Base-by-base conservation (phyloP, 106 monocot species). In the Phalaenopsis equestris region DNA sequence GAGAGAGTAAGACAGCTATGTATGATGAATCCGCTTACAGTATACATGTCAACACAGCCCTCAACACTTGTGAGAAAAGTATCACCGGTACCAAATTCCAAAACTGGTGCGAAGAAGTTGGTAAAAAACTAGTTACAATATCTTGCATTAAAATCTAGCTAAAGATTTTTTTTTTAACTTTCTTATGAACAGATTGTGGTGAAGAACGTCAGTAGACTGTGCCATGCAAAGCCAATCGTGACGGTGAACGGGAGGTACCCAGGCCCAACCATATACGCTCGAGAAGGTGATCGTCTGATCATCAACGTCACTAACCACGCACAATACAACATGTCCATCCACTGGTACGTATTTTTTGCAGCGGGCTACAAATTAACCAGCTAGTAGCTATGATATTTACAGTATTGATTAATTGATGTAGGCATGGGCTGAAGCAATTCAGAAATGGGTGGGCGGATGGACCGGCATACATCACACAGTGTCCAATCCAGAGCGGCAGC, bases 361-460 rank as follows among this genome's bases (percentile, higher is more conserved):
- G 3, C 12, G 48, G 11, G 48, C 48, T 48, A 11, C 48, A 5
- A 45, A 7, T 7, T 48, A 48, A 48, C 11, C 11, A 48, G 11
- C 11, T 0, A 48, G 11, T 11, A 9, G 6, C 7, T 48, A 48
- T 48, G 7, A 11, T 48, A 48, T 48, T 48, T 48, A 48, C 11
- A 7, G 11, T 7, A 9, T 48, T 48, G 11, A 48, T 48, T 48
- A 70, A 72, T 41, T 36, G 38, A 41, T 79, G 64, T 17, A 86
- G 86, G 86, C 86, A 86, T 43, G 86, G 86, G 24, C 8, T 86
- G 79, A 82, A 83, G 79, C 86, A 83, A 14, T 83, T 83, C 42
- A 73, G 82, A 15, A 86, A 83, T 48, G 86, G 82, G 47, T 86
- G 86, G 86, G 83, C 84, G 0, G 90, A 91, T 19, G 88, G 88